Conservation (phyloP, 148 eudicot species). For the Simmondsia chinensis region DNA sequence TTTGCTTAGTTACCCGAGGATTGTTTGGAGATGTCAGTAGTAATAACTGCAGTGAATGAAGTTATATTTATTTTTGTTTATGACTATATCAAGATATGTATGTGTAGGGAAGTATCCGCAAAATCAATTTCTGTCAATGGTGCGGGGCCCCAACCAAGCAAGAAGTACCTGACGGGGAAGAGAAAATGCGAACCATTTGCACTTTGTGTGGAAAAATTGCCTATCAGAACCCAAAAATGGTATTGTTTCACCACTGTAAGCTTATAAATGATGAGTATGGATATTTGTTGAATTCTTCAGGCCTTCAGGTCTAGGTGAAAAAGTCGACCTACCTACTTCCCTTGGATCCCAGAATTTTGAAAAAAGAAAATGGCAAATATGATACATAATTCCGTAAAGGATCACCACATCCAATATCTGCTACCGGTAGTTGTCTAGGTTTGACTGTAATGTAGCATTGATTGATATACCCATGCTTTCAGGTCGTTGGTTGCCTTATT, state of each 20-base stretch:
- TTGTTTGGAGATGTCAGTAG: background rate
- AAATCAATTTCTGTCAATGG: conserved; percentile 78
- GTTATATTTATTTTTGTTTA: background rate
- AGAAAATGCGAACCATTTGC: conserved; percentile 82
- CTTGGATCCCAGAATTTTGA: too few relatives aligned
- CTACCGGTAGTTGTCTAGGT: too few relatives aligned
- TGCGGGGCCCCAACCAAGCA: conserved; percentile 90
- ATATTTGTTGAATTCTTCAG: too few relatives aligned
- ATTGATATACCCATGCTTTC: conserved; percentile 11
- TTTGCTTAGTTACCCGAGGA: too few relatives aligned
- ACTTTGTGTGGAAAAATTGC: conserved; percentile 76
- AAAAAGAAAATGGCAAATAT: too few relatives aligned
- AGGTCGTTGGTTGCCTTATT: conserved; percentile 98
- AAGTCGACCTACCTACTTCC: too few relatives aligned
- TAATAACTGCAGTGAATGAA: background rate
- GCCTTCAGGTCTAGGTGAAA: too few relatives aligned
- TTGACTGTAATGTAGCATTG: background rate
- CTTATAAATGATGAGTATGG: too few relatives aligned
- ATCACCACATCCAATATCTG: too few relatives aligned
- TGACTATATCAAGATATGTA: background rate
- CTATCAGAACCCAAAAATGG: conserved; percentile 98
- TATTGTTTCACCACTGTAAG: conserved; percentile 12
- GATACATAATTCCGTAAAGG: too few relatives aligned
- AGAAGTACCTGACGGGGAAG: conserved; percentile 94
- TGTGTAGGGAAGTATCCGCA: conserved; percentile 53